Conservation (phyloP, 352 stramenopile genomes). For the Globisporangium polare region DNA sequence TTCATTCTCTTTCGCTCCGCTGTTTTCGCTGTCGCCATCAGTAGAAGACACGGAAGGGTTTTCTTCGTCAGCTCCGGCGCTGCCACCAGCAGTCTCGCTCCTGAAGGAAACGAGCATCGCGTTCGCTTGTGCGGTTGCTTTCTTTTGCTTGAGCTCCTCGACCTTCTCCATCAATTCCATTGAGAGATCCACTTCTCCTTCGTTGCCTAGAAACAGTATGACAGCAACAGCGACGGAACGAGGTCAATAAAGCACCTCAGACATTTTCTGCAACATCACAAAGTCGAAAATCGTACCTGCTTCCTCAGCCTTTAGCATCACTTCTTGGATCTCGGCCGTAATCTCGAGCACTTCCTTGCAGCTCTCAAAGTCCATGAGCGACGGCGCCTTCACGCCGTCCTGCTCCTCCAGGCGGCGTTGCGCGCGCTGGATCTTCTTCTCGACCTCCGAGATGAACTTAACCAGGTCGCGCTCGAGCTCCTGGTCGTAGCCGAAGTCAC, state of each 20-base stretch:
- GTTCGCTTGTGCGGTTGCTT: slow-evolving; percentile 32
- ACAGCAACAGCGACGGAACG: neutral
- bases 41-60: neutral
- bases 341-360: slow-evolving; percentile 70
- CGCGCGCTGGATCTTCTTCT: slow-evolving; percentile 75
- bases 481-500: slow-evolving; percentile 66
- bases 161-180: slow-evolving; percentile 62
- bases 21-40: slow-evolving; percentile 2
- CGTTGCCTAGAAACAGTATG: slow-evolving; percentile 23
- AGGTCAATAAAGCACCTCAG: neutral
- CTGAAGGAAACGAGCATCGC: slow-evolving; percentile 42
- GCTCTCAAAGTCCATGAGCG: slow-evolving; percentile 46
- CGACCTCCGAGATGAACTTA: slow-evolving; percentile 64
- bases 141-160: slow-evolving; percentile 62
- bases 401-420: slow-evolving; percentile 71
- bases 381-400: slow-evolving; percentile 37
- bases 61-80: neutral
- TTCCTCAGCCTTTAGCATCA: slow-evolving; percentile 54
- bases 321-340: slow-evolving; percentile 65
- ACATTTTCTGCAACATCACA: neutral
- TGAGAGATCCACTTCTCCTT: slow-evolving; percentile 52
- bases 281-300: slow-evolving; percentile 13
- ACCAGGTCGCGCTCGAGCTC: slow-evolving; percentile 63
- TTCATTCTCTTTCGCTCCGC: slow-evolving; percentile 6
- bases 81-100: slow-evolving; percentile 11